These are phyloP conservation scores for Alternaria hordeiaustralica DNA, from an alignment of 2,329 filamentous ascomycete genomes.

Conservation along the genomic window DNA sequence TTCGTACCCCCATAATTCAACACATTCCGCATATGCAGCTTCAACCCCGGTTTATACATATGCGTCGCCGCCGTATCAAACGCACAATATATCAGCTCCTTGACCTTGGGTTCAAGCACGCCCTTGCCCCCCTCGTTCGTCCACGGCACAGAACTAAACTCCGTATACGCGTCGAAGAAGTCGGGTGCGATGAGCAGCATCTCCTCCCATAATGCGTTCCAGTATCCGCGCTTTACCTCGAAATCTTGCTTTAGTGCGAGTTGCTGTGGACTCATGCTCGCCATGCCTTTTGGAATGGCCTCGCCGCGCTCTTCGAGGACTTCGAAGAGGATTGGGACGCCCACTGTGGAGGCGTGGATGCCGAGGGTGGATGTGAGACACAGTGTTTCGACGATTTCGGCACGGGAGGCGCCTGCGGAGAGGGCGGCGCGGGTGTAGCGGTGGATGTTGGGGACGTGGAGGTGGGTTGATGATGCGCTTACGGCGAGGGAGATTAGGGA, in stretches of 20 bases:
- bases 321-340: slow-evolving; percentile 55
- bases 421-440: slow-evolving; percentile 51
- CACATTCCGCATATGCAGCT: slow-evolving; percentile 58
- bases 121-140: slow-evolving; percentile 38
- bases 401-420: slow-evolving; percentile 48
- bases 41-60: slow-evolving; percentile 55
- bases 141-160: slow-evolving; percentile 56
- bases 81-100: slow-evolving; percentile 58
- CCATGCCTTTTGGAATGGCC: slow-evolving; percentile 32
- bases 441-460: slow-evolving; percentile 53
- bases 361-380: slow-evolving; percentile 54
- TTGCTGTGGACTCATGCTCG: slow-evolving; percentile 45
- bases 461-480: slow-evolving; percentile 53
- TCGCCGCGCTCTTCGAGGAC: slow-evolving; percentile 55
- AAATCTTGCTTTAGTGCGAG: slow-evolving; percentile 53
- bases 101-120: slow-evolving; percentile 55
- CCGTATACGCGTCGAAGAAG: slow-evolving; percentile 57
- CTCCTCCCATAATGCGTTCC: slow-evolving; percentile 56
- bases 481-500: slow-evolving; percentile 54
- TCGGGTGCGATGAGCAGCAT: slow-evolving; percentile 54
- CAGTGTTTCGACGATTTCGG: slow-evolving; percentile 56
- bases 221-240: slow-evolving; percentile 55
- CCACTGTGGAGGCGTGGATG: slow-evolving; percentile 57
- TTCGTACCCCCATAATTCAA: slow-evolving; percentile 54
- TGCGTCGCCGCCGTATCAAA: slow-evolving; percentile 58